phyloP scores from a whole-genome alignment of 2,329 filamentous ascomycete species.

The Kalmusia sp. region DNA sequence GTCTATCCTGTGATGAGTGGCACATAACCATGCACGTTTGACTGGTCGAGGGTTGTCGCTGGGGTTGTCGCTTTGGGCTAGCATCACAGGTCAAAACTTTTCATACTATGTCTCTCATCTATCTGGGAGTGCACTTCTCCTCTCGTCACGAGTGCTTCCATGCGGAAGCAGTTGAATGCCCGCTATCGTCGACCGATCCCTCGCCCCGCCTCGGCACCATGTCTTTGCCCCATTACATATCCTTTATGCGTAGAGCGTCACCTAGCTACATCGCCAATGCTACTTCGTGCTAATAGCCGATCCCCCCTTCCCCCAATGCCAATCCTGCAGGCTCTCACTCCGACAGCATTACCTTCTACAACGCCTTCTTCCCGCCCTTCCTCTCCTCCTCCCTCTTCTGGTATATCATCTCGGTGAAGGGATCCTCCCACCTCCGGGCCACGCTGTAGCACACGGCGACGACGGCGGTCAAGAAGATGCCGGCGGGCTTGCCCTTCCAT shows the following conservation, averaged over 20 bases:
- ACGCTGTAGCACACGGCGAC: conserved; percentile 81
- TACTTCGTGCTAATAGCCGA: too few species aligned
- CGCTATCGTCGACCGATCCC: conserved; percentile 7
- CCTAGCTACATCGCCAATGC: not conserved
- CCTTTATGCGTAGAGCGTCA: not conserved
- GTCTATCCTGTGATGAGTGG: not conserved
- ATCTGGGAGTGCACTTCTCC: conserved; percentile 6
- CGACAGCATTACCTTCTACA: not conserved
- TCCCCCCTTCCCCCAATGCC: too few species aligned
- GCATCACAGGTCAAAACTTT: conserved; percentile 17
- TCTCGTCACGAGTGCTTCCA: not conserved
- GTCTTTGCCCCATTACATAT: not conserved
- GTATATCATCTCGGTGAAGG: conserved; percentile 93
- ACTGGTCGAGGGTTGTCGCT: not conserved
- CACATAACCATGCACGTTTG: conserved; percentile 5
- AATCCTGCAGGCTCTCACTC: too few species aligned
- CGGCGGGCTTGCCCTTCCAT: conserved; percentile 85
- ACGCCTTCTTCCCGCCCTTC: conserved; percentile 46
- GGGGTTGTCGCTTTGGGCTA: conserved; percentile 24
- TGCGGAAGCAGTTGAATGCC: conserved; percentile 23
- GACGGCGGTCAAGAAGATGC: conserved; percentile 75
- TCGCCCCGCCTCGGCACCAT: not conserved
- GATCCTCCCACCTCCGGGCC: conserved; percentile 87
- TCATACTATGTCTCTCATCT: conserved; percentile 10
- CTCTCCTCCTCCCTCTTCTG: conserved; percentile 74